Percentiles rank a stretch among this genome's conserved stretches.
Evolutionary conservation across 2,329 filamentous ascomycete genomes (phyloP).

Genomic region (Penicillium palitans): DNA sequence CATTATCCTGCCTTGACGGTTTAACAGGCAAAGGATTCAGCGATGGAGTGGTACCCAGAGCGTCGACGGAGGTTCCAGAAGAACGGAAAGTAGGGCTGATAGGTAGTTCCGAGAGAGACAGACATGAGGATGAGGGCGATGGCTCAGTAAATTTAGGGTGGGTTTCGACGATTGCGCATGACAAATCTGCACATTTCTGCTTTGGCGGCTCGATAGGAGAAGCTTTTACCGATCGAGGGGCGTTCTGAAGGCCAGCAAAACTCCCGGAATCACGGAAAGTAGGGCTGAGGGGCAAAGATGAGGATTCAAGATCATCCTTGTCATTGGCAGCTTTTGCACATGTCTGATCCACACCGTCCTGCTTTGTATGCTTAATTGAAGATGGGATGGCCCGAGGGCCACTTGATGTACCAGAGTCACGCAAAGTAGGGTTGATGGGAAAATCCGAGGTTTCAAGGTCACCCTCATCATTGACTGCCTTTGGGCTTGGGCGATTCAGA

Average conservation of each 20-base stretch:
- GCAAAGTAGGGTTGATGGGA: conserved; percentile 7
- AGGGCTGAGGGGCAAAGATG: background rate
- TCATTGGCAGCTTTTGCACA: background rate
- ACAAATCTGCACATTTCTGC: background rate
- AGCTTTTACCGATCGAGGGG: background rate
- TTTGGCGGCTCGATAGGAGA: background rate
- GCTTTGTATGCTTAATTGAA: background rate
- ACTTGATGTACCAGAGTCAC: background rate
- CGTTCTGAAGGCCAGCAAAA: background rate
- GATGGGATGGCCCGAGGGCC: background rate
- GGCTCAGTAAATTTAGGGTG: background rate
- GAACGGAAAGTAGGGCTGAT: conserved; percentile 4
- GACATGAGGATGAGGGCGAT: background rate
- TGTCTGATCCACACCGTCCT: background rate
- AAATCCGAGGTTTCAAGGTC: conserved; percentile 1
- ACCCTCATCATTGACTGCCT: background rate
- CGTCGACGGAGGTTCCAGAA: background rate
- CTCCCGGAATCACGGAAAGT: background rate
- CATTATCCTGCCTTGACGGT: background rate
- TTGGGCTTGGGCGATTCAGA: background rate
- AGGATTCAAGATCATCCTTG: background rate
- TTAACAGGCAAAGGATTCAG: background rate
- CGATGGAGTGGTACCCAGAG: background rate
- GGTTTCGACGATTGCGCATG: background rate
- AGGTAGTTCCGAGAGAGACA: background rate